Conservation (phyloP, 352 stramenopile genomes). For the Pythium aquatile region DNA sequence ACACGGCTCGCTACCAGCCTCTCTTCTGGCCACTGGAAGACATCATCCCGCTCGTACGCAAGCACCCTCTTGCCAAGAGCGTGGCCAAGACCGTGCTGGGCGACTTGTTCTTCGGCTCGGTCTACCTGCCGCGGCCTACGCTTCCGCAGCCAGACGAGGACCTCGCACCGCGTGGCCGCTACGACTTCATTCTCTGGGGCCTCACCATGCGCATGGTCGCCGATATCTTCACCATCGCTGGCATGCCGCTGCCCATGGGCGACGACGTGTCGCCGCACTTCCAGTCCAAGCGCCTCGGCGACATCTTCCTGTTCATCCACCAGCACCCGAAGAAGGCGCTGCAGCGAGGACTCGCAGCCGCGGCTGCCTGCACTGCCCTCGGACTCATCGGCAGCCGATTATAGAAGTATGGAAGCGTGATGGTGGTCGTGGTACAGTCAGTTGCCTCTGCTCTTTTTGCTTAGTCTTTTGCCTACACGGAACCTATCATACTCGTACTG, state of each 20-base stretch:
- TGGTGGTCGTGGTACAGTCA: too few relatives aligned
- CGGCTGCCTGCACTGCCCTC: slow-evolving; percentile 41
- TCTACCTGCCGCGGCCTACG: slow-evolving; percentile 72
- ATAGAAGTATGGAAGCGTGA: slow-evolving; percentile 9
- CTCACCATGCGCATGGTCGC: slow-evolving; percentile 73
- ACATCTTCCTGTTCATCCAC: slow-evolving; percentile 51
- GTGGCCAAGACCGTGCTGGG: slow-evolving; percentile 42
- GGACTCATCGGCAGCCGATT: slow-evolving; percentile 29
- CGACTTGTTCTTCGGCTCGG: slow-evolving; percentile 60
- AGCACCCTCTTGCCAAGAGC: slow-evolving; percentile 33
- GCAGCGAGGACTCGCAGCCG: slow-evolving; percentile 39
- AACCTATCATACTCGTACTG: background rate
- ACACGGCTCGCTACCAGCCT: slow-evolving; percentile 48
- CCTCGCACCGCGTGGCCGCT: slow-evolving; percentile 34
- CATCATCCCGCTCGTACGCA: slow-evolving; percentile 42
- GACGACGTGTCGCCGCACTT: slow-evolving; percentile 52
- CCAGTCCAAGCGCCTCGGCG: slow-evolving; percentile 46
- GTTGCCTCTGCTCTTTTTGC: background rate
- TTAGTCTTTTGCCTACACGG: background rate
- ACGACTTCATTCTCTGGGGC: slow-evolving; percentile 86
- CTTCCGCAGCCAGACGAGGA: slow-evolving; percentile 42
- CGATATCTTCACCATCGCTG: slow-evolving; percentile 44
- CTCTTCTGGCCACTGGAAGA: slow-evolving; percentile 63
- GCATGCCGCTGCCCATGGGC: slow-evolving; percentile 46
- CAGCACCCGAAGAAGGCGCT: slow-evolving; percentile 53